Base-by-base conservation (phyloP, 176 grass and related monocot genomes). In the Oryza officinalis region DNA sequence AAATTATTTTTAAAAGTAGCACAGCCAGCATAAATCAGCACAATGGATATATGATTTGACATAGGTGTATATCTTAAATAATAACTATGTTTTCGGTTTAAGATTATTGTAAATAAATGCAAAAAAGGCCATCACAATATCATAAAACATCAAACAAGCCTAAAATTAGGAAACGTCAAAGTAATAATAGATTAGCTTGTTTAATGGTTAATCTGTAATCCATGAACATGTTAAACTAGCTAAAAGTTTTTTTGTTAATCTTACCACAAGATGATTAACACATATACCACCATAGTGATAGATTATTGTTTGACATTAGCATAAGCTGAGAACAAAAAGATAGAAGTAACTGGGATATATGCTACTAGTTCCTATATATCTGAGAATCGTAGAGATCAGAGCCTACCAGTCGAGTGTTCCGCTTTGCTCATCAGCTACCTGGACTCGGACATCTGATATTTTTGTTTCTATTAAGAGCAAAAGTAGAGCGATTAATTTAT, bases 401-500 rank as follows among this genome's bases (percentile, higher is more conserved):
- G 2, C 70, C 84, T 98, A 99, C 97, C 97, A 99, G 78, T 90
- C 69, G 35, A 94, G 85, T 59, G 86, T 84, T 9, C 84, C 89
- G 30, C 64, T 88, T 60, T 83, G 81, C 46, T 86, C 86, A 50
- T 80, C 93, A 78, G 89, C 88, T 63, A 96, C 91, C 78, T 94
- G 91, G 80, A 99, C 80, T 6, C 86, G 83, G 76, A 89, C 69
- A 31, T 80, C 52, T 35, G 97, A 92, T 83, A 99, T 82, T 49
- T 91, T 96, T 82, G 78, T 90, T 41, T 84, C 97, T 99, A 72
- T 76, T 83, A 61, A 61, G 57, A 61, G n/a, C 43, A 72, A 81
- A 74, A 86, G 63, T 25, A 82, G 17, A 69, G 38, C 44, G 86
- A 74, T 27, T 81, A 74, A 76, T 65, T 71, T 65, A 68, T 47